Percentiles rank a stretch among this genome's conserved stretches.
phyloP scores from a whole-genome alignment of 352 stramenopile species.

The Phytophthora foliorum region DNA sequence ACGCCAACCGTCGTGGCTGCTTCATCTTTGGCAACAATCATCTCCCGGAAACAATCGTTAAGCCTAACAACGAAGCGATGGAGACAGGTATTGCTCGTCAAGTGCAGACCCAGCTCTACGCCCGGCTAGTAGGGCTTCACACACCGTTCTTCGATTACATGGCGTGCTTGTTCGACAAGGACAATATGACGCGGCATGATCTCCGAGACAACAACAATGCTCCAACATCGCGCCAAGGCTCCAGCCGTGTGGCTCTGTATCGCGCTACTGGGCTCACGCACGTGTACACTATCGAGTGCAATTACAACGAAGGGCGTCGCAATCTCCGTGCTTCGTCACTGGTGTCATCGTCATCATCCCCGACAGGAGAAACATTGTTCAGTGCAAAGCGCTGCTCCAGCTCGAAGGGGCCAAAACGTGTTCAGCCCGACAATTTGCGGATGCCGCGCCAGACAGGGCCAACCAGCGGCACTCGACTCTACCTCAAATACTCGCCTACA shows the following conservation, averaged over 20 bases:
- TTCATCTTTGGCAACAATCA: conserved; percentile 94
- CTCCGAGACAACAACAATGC: conserved; percentile 65
- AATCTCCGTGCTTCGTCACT: conserved; percentile 42
- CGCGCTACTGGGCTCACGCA: conserved; percentile 72
- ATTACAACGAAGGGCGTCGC: conserved; percentile 88
- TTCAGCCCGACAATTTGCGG: conserved; percentile 13
- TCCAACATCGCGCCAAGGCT: conserved; percentile 69
- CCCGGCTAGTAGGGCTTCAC: conserved; percentile 75
- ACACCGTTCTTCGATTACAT: conserved; percentile 89
- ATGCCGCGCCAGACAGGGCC: conserved; percentile 25
- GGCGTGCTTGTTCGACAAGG: conserved; percentile 84
- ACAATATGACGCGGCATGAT: conserved; percentile 82
- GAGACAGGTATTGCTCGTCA: conserved; percentile 44
- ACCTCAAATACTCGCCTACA: conserved; percentile 72
- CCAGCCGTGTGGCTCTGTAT: conserved; percentile 82
- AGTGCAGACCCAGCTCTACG: conserved; percentile 88
- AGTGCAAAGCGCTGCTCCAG: conserved; percentile 17
- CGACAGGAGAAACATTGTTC: background rate
- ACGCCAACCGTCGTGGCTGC: conserved; percentile 89
- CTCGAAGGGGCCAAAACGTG: conserved; percentile 22
- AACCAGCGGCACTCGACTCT: conserved; percentile 45
- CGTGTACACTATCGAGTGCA: conserved; percentile 95
- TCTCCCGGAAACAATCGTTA: conserved; percentile 21
- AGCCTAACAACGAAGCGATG: conserved; percentile 21
- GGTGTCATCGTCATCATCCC: conserved; percentile 21